Evolutionary conservation across 2,329 filamentous ascomycete genomes (phyloP).

Genomic region (Aphanocladium album): DNA sequence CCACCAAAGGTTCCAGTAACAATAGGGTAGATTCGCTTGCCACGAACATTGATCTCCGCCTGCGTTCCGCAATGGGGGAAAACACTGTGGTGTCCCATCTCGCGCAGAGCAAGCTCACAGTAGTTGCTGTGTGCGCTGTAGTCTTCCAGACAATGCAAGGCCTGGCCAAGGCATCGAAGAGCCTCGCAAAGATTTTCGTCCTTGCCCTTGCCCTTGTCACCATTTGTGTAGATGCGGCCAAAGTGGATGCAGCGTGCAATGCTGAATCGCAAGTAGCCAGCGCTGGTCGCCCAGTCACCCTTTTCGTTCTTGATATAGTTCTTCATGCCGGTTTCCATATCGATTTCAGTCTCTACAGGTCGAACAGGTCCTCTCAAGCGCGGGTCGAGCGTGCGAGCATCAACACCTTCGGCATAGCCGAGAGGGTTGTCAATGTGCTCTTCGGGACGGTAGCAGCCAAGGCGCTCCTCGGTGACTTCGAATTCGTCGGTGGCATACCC

Average conservation of each 20-base stretch:
- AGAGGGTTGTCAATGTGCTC: conserved; percentile 73
- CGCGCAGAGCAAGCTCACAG: conserved; percentile 63
- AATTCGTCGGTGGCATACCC: conserved; percentile 84
- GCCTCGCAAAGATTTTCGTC: conserved; percentile 79
- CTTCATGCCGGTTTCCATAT: conserved; percentile 86
- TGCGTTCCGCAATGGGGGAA: conserved; percentile 68
- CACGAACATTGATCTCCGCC: conserved; percentile 59
- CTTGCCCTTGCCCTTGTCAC: conserved; percentile 54
- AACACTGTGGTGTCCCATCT: conserved; percentile 62
- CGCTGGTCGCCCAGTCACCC: conserved; percentile 83
- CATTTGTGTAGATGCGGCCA: conserved; percentile 68
- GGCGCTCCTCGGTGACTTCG: conserved; percentile 73
- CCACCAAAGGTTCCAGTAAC: conserved; percentile 72
- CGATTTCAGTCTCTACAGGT: conserved; percentile 66
- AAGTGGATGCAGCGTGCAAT: conserved; percentile 71
- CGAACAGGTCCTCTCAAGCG: conserved; percentile 77
- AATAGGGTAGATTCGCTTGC: conserved; percentile 65
- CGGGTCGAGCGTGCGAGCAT: conserved; percentile 76
- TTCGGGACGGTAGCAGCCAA: conserved; percentile 77
- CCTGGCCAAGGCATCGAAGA: conserved; percentile 69
- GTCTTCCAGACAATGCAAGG: conserved; percentile 72
- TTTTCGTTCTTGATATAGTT: conserved; percentile 95
- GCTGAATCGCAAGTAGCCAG: conserved; percentile 76
- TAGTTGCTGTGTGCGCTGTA: conserved; percentile 80
- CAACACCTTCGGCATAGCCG: conserved; percentile 78